phyloP scores from a whole-genome alignment of 176 grass and related monocot genomes.

The Ananas comosus region DNA sequence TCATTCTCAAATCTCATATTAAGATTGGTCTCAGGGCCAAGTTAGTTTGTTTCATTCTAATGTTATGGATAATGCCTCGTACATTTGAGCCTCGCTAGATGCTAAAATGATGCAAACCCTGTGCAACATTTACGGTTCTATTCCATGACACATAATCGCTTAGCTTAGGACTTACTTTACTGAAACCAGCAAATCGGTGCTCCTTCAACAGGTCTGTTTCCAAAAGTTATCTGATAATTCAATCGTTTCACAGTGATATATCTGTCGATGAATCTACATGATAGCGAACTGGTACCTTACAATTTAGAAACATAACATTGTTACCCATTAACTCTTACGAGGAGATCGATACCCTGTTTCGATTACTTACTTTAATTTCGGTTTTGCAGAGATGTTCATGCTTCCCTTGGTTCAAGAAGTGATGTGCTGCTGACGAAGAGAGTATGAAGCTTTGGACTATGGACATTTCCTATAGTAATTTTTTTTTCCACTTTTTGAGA shows the following conservation, averaged over 20 bases:
- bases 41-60: too few species aligned
- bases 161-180: not conserved
- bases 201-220: not conserved
- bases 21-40: too few species aligned
- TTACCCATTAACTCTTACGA: not conserved
- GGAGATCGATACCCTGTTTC: too few species aligned
- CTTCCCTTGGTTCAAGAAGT: slow-evolving; percentile 76
- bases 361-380: too few species aligned
- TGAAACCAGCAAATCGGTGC: not conserved
- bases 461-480: not conserved
- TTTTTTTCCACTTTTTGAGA: too few species aligned
- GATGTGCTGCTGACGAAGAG: not conserved
- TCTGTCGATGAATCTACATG: not conserved
- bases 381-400: slow-evolving; percentile 49
- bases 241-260: not conserved
- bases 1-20: too few species aligned
- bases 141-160: not conserved
- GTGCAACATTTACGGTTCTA: not conserved
- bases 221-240: not conserved
- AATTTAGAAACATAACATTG: not conserved
- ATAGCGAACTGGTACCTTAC: not conserved
- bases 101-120: too few species aligned
- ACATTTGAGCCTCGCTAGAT: too few species aligned
- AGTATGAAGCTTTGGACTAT: not conserved
- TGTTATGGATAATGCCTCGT: too few species aligned